Evolutionary conservation across 768 basidiomycete genomes (phyloP).

Genomic region (Sporobolomyces pararoseus): DNA sequence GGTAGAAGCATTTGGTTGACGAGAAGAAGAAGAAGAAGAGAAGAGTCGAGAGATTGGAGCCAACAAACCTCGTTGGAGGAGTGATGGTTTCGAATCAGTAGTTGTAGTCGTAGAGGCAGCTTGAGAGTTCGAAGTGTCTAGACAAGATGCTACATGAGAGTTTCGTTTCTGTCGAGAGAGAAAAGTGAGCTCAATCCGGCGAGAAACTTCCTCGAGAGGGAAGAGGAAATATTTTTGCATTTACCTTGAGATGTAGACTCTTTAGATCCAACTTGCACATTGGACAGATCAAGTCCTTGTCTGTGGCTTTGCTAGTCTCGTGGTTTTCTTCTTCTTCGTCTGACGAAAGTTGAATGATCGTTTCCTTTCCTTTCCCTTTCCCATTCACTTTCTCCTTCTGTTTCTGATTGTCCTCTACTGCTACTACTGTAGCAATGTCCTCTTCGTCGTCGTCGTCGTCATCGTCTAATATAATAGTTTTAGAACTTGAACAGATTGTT

Average conservation of each 20-base stretch:
- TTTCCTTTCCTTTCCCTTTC: not conserved
- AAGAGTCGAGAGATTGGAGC: slow-evolving; percentile 30
- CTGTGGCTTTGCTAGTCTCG: no score
- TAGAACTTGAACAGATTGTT: not conserved
- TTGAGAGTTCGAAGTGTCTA: not conserved
- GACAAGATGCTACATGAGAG: slow-evolving; percentile 5
- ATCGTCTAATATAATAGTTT: not conserved
- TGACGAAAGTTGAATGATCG: not conserved
- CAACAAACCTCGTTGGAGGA: slow-evolving; percentile 14
- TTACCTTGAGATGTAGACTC: not conserved
- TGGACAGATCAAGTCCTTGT: not conserved
- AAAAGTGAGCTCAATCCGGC: not conserved
- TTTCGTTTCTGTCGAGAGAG: slow-evolving; percentile 3
- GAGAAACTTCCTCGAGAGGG: not conserved
- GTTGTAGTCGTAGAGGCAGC: not conserved
- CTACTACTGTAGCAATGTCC: not conserved
- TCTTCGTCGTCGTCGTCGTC: not conserved
- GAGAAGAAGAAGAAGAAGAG: no score
- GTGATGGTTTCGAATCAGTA: not conserved
- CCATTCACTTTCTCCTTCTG: not conserved
- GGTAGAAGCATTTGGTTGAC: not conserved
- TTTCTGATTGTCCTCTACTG: not conserved
- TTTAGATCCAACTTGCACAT: not conserved
- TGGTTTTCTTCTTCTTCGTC: slow-evolving; percentile 15
- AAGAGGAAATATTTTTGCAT: not conserved